phyloP scores from a whole-genome alignment of 306 rosid genomes.

The Styphnolobium japonicum region DNA sequence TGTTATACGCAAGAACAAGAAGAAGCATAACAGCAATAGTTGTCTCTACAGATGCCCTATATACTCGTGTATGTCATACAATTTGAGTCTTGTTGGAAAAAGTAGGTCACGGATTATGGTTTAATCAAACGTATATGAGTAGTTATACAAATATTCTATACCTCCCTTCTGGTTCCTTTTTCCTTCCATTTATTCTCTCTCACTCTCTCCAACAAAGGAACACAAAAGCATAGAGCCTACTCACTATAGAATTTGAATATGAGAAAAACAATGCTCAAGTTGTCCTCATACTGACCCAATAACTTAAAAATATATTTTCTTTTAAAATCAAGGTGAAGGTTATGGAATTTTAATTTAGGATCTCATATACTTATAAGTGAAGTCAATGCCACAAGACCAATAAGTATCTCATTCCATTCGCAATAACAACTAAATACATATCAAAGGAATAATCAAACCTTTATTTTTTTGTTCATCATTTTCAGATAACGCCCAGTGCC shows the following conservation, averaged over 20 bases:
- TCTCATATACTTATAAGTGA: neutral
- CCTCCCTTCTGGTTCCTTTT: neutral
- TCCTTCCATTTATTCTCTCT: neutral
- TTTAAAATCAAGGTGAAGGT: neutral
- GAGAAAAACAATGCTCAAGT: neutral
- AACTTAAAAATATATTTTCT: neutral
- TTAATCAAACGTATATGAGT: neutral
- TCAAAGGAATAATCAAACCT: conserved; percentile 47
- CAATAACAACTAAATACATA: conserved; percentile 18
- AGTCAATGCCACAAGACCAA: conserved; percentile 5
- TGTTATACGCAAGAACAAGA: conserved; percentile 5
- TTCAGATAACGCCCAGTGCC: conserved; percentile 92
- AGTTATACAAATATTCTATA: neutral
- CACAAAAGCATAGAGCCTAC: conserved; percentile 4
- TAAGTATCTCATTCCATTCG: conserved; percentile 16
- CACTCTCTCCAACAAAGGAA: neutral
- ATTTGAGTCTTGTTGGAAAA: neutral
- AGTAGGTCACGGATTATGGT: conserved; percentile 9
- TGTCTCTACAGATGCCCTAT: conserved; percentile 1
- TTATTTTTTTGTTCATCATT: conserved; percentile 56
- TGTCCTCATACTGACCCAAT: neutral
- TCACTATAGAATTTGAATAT: neutral
- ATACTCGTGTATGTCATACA: neutral
- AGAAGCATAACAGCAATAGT: neutral
- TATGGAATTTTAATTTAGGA: conserved; percentile 3